phyloP scores from a whole-genome alignment of 2,329 filamentous ascomycete species.

The Thelonectria olida region DNA sequence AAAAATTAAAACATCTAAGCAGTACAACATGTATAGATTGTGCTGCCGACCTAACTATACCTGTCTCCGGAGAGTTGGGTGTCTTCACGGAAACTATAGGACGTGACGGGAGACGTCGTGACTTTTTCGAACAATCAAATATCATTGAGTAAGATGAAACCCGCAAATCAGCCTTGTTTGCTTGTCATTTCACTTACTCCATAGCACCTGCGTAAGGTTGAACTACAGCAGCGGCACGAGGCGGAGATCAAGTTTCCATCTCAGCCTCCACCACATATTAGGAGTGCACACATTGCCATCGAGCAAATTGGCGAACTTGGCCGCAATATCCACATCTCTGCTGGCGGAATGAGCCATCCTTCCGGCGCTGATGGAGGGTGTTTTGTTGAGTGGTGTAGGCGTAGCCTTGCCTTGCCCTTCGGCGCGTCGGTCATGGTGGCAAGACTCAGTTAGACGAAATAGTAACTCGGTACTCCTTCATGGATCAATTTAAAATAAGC shows the following conservation, averaged over 20 bases:
- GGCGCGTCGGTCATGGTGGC: not conserved
- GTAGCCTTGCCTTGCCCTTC: constrained; percentile 1
- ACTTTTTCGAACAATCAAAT: no score
- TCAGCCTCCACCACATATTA: constrained; percentile 24
- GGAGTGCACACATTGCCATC: constrained; percentile 9
- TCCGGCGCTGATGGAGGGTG: not conserved
- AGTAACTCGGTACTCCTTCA: no score
- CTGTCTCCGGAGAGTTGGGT: constrained; percentile 34
- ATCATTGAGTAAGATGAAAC: no score
- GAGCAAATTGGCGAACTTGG: constrained; percentile 8
- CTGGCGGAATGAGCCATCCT: not conserved
- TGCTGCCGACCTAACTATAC: constrained; percentile 36
- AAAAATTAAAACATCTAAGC: not conserved
- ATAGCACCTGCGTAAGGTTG: constrained; percentile 41
- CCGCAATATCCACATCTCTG: constrained; percentile 9
- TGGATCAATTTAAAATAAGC: no score
- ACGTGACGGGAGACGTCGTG: constrained; percentile 40
- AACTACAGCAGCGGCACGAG: constrained; percentile 37
- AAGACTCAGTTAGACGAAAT: no score
- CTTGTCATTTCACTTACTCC: constrained; percentile 34
- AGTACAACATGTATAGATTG: constrained; percentile 12
- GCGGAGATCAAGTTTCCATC: constrained; percentile 36
- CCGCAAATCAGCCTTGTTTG: no score
- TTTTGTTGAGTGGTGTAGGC: no score
- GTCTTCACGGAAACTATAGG: constrained; percentile 40